Conservation (phyloP, 495 filamentous ascomycete species). For the Beverwykella pulmonaria region DNA sequence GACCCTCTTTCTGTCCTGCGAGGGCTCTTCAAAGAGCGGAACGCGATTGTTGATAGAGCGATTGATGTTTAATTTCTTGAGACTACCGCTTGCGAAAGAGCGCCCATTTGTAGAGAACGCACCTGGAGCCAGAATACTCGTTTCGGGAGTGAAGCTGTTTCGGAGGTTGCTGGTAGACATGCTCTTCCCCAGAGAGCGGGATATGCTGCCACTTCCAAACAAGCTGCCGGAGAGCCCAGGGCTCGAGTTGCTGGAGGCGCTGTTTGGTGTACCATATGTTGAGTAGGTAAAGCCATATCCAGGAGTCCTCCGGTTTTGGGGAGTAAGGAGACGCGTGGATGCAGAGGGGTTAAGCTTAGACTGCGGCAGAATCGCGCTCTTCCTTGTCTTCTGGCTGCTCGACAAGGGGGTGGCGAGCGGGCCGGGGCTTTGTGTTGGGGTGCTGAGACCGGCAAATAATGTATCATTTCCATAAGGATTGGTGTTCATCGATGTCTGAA, state of each 20-base stretch:
- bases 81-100: conserved; percentile 62
- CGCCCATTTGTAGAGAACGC: conserved; percentile 75
- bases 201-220: conserved; percentile 61
- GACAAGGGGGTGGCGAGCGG: conserved; percentile 87
- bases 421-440: conserved; percentile 68
- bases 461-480: conserved; percentile 81
- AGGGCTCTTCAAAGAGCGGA: conserved; percentile 47
- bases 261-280: conserved; percentile 79
- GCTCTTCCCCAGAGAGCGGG: conserved; percentile 61
- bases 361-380: conserved; percentile 76
- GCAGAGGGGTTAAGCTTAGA: conserved; percentile 85
- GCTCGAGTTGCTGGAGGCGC: conserved; percentile 64
- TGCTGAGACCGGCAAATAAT: conserved; percentile 71
- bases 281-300: conserved; percentile 90
- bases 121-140: conserved; percentile 83
- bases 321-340: conserved; percentile 75
- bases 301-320: conserved; percentile 64
- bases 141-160: conserved; percentile 62
- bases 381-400: conserved; percentile 68
- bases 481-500: conserved; percentile 75
- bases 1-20: conserved; percentile 71
- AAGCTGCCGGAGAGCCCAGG: conserved; percentile 69
- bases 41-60: conserved; percentile 71
- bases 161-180: conserved; percentile 70
- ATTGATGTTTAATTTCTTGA: conserved; percentile 91